Evolutionary conservation across 768 basidiomycete genomes (phyloP).

Genomic region (Lentinula raphanica): DNA sequence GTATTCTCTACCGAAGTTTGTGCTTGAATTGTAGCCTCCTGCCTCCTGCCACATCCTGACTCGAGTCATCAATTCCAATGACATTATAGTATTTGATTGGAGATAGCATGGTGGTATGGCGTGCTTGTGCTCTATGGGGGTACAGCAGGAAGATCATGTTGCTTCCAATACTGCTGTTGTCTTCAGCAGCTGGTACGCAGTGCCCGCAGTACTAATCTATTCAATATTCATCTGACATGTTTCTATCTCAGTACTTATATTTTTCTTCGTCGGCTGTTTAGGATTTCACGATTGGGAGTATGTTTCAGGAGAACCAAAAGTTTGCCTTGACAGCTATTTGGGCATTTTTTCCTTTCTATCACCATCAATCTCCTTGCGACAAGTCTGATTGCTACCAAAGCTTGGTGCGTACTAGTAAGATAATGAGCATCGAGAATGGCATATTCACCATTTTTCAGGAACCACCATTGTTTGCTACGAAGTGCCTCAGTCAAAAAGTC

Average conservation of each 20-base stretch:
- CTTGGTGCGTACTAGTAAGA: neutral
- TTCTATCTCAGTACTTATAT: neutral
- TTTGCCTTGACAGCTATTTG: neutral
- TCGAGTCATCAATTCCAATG: neutral
- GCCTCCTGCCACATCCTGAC: too few species aligned
- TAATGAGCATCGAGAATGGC: too few species aligned
- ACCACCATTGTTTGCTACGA: neutral
- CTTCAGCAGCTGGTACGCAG: neutral
- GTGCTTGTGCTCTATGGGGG: constrained; percentile 1
- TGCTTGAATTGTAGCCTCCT: too few species aligned
- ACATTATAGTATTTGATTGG: neutral
- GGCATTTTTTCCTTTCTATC: neutral
- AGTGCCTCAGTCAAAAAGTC: neutral
- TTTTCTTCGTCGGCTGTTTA: neutral
- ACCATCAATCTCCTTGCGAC: neutral
- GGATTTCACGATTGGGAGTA: neutral
- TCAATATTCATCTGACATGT: neutral
- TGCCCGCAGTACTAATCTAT: neutral
- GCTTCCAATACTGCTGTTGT: neutral
- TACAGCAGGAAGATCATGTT: neutral
- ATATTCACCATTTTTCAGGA: neutral
- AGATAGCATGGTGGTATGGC: neutral
- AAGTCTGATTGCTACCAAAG: neutral
- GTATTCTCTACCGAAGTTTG: neutral
- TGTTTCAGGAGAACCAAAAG: neutral